Conservation (phyloP, 805 yeast genomes). For the Spencermartinsiella europaea region DNA sequence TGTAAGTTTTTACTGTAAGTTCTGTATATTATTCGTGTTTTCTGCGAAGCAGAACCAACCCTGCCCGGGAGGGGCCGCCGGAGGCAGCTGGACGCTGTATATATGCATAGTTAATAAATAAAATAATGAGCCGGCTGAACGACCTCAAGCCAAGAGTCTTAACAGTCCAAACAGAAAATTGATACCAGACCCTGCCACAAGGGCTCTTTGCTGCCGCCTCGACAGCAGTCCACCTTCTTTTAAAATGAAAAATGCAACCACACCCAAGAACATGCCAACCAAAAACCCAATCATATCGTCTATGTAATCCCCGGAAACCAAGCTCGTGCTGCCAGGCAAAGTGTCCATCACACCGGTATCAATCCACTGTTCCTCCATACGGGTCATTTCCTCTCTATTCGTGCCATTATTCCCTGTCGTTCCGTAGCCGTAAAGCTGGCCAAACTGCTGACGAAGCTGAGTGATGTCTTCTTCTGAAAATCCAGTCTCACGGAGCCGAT, state of each 20-base stretch:
- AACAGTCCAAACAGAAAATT: slow-evolving; percentile 58
- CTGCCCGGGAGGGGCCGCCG: too few species aligned
- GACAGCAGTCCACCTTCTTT: slow-evolving; percentile 54
- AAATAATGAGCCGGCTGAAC: not conserved
- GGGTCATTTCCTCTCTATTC: slow-evolving; percentile 36
- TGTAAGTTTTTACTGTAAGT: too few species aligned
- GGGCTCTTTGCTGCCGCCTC: slow-evolving; percentile 59
- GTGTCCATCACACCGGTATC: slow-evolving; percentile 62
- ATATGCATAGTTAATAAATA: not conserved
- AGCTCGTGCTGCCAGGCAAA: slow-evolving; percentile 36
- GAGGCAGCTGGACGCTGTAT: too few species aligned
- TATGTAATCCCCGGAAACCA: slow-evolving; percentile 46
- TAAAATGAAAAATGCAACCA: slow-evolving; percentile 57
- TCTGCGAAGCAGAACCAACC: too few species aligned
- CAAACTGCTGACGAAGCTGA: slow-evolving; percentile 69
- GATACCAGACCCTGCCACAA: slow-evolving; percentile 63
- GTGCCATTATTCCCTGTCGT: slow-evolving; percentile 10
- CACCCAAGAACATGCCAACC: slow-evolving; percentile 73
- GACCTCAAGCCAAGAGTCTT: slow-evolving; percentile 8
- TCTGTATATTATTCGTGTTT: too few species aligned
- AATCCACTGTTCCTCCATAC: slow-evolving; percentile 83
- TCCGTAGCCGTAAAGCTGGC: slow-evolving; percentile 52
- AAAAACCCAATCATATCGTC: slow-evolving; percentile 66
- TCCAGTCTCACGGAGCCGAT: slow-evolving; percentile 76
- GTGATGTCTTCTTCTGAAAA: slow-evolving; percentile 72